Conservation (phyloP, 257 asterid species). For the Eucommia ulmoides region DNA sequence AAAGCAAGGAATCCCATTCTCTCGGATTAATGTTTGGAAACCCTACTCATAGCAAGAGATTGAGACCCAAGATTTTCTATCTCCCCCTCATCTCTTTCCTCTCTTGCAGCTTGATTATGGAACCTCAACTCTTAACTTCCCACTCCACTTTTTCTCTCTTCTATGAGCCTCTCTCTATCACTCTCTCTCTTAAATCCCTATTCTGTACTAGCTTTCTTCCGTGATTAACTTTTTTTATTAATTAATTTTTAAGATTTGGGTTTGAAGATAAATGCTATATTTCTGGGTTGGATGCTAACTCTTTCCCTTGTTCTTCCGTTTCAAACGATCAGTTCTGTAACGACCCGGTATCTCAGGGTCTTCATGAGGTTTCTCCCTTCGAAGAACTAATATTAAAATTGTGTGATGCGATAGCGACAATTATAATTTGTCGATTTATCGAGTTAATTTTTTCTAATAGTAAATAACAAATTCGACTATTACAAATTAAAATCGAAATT, state of each 20-base stretch:
- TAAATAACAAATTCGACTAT: too few relatives aligned
- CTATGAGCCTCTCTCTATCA: slow-evolving; percentile 37
- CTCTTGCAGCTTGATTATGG: slow-evolving; percentile 48
- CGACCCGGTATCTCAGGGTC: too few relatives aligned
- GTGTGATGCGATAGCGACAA: too few relatives aligned
- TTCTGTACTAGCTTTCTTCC: not conserved
- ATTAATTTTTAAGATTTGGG: slow-evolving; percentile 4
- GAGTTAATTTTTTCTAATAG: too few relatives aligned
- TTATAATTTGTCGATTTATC: too few relatives aligned
- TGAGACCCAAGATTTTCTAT: slow-evolving; percentile 46
- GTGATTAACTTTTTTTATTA: slow-evolving; percentile 1
- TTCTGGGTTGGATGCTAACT: slow-evolving; percentile 13
- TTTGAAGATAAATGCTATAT: slow-evolving; percentile 27
- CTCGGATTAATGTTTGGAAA: slow-evolving; percentile 36
- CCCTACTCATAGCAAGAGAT: slow-evolving; percentile 22
- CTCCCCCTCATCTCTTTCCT: slow-evolving; percentile 31
- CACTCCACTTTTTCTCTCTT: slow-evolving; percentile 34
- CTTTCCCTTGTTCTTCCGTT: slow-evolving; percentile 46
- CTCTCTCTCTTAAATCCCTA: not conserved
- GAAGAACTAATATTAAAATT: too few relatives aligned
- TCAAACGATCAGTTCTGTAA: slow-evolving; percentile 60
- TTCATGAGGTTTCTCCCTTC: too few relatives aligned
- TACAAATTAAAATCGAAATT: too few relatives aligned
- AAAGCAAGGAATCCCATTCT: slow-evolving; percentile 45
- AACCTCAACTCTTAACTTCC: slow-evolving; percentile 32